Base-by-base conservation (phyloP, 805 yeast genomes). In the Metschnikowia kunwiensis region DNA sequence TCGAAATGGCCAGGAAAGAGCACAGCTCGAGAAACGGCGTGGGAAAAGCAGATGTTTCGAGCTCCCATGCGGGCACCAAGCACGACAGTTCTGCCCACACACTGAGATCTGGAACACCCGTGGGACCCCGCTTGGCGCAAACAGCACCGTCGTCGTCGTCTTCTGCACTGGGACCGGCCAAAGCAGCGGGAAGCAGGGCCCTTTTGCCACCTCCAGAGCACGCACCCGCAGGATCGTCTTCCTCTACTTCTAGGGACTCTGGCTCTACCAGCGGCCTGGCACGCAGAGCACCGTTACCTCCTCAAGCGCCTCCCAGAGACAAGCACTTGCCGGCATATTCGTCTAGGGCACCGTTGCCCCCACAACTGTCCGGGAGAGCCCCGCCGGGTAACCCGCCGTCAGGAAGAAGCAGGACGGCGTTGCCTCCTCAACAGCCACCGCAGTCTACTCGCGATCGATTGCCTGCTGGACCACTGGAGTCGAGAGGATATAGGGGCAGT, bases 201-300 rank as follows among this genome's bases (percentile, higher is more conserved):
- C 59, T 58, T 9, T 43, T 53, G 19, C 57, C 57, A 9, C 54
- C 59, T 8, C 59, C n/a, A n/a, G n/a, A n/a, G n/a, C n/a, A n/a
- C n/a, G n/a, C n/a, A n/a, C n/a, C n/a, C n/a, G n/a, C n/a, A n/a
- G n/a, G n/a, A n/a, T n/a, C n/a, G n/a, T n/a, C n/a, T n/a, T n/a
- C n/a, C n/a, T n/a, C n/a, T n/a, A n/a, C n/a, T n/a, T n/a, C n/a
- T n/a, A n/a, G n/a, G n/a, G n/a, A n/a, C n/a, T n/a, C n/a, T n/a
- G n/a, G n/a, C n/a, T n/a, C n/a, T n/a, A n/a, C n/a, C n/a, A n/a
- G n/a, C n/a, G n/a, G n/a, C n/a, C n/a, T n/a, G n/a, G n/a, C n/a
- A n/a, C n/a, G n/a, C 10, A 43, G 60, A 24, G 46, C 51, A 8
- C 60, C 60, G 8, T 43, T 53, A 19, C 57, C 57, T 11, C 56